A percentile compares a stretch with the other conserved stretches of the same genome.
phyloP scores from a whole-genome alignment of 1,139 yeast species.

The Diutina mesorugosa region DNA sequence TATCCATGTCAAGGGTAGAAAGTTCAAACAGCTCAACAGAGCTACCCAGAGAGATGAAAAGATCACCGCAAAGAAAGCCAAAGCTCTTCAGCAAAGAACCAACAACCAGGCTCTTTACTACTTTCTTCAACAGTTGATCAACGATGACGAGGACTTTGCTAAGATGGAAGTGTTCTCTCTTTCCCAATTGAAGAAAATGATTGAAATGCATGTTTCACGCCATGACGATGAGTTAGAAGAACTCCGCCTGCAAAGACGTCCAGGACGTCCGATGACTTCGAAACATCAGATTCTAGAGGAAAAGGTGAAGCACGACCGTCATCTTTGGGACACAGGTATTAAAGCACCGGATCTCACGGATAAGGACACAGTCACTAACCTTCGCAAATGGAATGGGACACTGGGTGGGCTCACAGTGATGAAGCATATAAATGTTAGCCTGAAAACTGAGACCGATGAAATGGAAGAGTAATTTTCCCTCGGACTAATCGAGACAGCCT shows the following conservation, averaged over 20 bases:
- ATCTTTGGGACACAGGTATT: constrained; percentile 59
- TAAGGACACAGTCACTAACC: constrained; percentile 39
- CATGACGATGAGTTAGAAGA: constrained; percentile 60
- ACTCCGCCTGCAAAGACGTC: constrained; percentile 50
- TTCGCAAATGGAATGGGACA: constrained; percentile 72
- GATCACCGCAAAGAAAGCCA: constrained; percentile 42
- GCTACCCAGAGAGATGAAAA: constrained; percentile 79
- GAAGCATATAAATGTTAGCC: background rate
- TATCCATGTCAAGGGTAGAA: constrained; percentile 81
- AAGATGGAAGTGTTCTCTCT: constrained; percentile 29
- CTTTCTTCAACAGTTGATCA: constrained; percentile 54
- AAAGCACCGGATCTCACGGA: constrained; percentile 62
- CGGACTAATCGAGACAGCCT: constrained; percentile 3
- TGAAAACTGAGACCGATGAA: background rate
- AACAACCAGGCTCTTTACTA: constrained; percentile 43
- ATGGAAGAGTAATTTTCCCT: constrained; percentile 2
- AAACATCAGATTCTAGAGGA: constrained; percentile 58
- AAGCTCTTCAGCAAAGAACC: constrained; percentile 45
- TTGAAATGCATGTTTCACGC: constrained; percentile 52
- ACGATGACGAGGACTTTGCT: constrained; percentile 17
- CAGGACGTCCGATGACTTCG: constrained; percentile 75
- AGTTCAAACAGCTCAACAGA: constrained; percentile 68
- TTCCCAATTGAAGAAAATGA: constrained; percentile 47
- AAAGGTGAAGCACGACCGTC: constrained; percentile 44
- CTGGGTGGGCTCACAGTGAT: constrained; percentile 62